Evolutionary conservation across 2,329 filamentous ascomycete genomes (phyloP).

Genomic region (Aspergillus pseudonomiae): DNA sequence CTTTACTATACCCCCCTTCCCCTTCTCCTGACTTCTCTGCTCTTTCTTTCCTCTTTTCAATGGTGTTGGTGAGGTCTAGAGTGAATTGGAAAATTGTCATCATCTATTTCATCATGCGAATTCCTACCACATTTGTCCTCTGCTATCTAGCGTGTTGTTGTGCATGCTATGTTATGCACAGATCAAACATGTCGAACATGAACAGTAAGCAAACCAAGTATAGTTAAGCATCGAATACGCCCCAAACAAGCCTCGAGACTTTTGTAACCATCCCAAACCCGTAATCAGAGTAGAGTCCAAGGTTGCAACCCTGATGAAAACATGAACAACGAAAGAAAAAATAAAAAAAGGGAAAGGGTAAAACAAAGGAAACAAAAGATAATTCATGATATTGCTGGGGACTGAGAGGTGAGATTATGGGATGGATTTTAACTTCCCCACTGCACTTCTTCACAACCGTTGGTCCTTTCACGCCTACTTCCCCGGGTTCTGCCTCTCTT

Average conservation of each 20-base stretch:
- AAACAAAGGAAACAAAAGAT: conserved; percentile 16
- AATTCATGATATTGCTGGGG: conserved; percentile 16
- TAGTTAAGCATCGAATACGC: conserved; percentile 22
- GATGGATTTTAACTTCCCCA: background rate
- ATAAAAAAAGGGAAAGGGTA: conserved; percentile 10
- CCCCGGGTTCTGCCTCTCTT: background rate
- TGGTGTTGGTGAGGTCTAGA: background rate
- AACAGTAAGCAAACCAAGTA: conserved; percentile 19
- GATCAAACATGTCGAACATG: conserved; percentile 16
- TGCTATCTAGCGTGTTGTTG: conserved; percentile 14
- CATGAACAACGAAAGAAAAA: conserved; percentile 18
- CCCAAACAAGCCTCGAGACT: conserved; percentile 22
- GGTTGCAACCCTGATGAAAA: conserved; percentile 15
- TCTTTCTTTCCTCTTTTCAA: background rate
- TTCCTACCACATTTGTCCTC: conserved; percentile 17
- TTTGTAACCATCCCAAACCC: conserved; percentile 25
- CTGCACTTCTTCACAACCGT: background rate
- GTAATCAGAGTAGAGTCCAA: conserved; percentile 14
- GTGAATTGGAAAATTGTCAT: conserved; percentile 16
- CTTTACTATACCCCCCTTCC: conserved; percentile 31
- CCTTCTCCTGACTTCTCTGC: background rate
- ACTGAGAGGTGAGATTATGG: conserved; percentile 1
- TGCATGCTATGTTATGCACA: conserved; percentile 14
- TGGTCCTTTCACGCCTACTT: background rate
- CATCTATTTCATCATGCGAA: conserved; percentile 26